Evolutionary conservation across 306 rosid genomes (phyloP).

Genomic region (Rosa persica): DNA sequence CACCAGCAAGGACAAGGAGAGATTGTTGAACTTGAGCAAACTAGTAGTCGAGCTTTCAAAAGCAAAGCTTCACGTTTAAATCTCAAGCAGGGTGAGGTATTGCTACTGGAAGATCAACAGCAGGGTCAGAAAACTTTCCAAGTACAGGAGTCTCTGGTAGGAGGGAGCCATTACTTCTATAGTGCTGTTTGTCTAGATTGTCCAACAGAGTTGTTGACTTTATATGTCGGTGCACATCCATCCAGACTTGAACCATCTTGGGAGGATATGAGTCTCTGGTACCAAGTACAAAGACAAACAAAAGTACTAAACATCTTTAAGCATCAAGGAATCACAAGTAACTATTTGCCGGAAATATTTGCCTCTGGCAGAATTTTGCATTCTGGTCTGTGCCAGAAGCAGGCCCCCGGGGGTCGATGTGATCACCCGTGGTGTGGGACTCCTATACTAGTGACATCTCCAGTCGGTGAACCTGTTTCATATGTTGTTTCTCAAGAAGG

Average conservation of each 20-base stretch:
- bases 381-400: conserved; percentile 73
- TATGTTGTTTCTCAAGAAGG: conserved; percentile 57
- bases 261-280: conserved; percentile 99
- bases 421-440: conserved; percentile 94
- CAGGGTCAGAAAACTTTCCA: conserved; percentile 80
- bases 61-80: conserved; percentile 48
- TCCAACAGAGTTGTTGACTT: conserved; percentile 52
- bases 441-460: conserved; percentile 85
- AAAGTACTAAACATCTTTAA: conserved; percentile 76
- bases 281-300: conserved; percentile 93
- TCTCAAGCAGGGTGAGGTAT: conserved; percentile 61
- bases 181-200: conserved; percentile 66
- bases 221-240: conserved; percentile 81
- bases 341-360: conserved; percentile 68
- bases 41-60: conserved; percentile 34
- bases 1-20: conserved; percentile 59
- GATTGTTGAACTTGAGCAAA: conserved; percentile 73
- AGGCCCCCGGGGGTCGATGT: conserved; percentile 71
- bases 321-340: conserved; percentile 69
- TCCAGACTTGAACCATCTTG: conserved; percentile 87
- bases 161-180: conserved; percentile 64
- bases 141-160: conserved; percentile 63
- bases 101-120: conserved; percentile 72
- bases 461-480: conserved; percentile 73
- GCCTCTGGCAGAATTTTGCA: conserved; percentile 85